Conservation (phyloP, 148 eudicot genomes). For the Amaranthus hypochondriacus region DNA sequence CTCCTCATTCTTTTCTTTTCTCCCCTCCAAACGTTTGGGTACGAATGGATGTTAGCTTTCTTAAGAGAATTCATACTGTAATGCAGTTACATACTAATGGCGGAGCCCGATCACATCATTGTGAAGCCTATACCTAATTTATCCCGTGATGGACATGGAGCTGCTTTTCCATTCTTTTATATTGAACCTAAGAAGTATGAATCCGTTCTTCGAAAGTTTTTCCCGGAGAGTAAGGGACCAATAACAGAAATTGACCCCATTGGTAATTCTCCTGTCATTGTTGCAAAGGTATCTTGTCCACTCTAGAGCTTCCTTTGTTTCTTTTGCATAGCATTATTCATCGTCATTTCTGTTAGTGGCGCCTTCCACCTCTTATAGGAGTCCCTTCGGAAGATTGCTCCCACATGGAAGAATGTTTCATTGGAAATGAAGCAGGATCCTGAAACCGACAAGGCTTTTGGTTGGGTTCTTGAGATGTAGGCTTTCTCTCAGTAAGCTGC, state of each 20-base stretch:
- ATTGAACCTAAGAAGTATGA: constrained; percentile 94
- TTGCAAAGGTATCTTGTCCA: constrained; percentile 57
- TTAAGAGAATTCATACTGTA: constrained; percentile 11
- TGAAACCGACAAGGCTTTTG: constrained; percentile 87
- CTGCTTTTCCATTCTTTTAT: constrained; percentile 98
- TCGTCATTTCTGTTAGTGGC: neutral
- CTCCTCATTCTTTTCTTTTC: too few species aligned
- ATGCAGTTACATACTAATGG: constrained; percentile 91
- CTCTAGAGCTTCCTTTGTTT: constrained; percentile 1
- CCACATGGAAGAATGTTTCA: constrained; percentile 96
- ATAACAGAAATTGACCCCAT: constrained; percentile 86
- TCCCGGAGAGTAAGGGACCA: constrained; percentile 74
- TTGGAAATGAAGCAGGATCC: constrained; percentile 94
- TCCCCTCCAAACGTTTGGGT: neutral
- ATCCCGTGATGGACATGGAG: constrained; percentile 76
- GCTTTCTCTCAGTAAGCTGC: constrained; percentile 8
- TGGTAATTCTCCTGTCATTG: constrained; percentile 94
- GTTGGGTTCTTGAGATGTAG: constrained; percentile 99
- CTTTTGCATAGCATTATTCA: neutral
- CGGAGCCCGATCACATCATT: constrained; percentile 96
- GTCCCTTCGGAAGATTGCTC: constrained; percentile 81
- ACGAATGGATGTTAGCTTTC: neutral
- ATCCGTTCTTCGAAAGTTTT: constrained; percentile 67
- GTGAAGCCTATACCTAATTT: constrained; percentile 96
- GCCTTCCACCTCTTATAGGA: constrained; percentile 38